Evolutionary conservation across 2,329 filamentous ascomycete genomes (phyloP), one percentile per base, ranked within the genome.

Genomic region (Hawksworthiomyces lignivorus): DNA sequence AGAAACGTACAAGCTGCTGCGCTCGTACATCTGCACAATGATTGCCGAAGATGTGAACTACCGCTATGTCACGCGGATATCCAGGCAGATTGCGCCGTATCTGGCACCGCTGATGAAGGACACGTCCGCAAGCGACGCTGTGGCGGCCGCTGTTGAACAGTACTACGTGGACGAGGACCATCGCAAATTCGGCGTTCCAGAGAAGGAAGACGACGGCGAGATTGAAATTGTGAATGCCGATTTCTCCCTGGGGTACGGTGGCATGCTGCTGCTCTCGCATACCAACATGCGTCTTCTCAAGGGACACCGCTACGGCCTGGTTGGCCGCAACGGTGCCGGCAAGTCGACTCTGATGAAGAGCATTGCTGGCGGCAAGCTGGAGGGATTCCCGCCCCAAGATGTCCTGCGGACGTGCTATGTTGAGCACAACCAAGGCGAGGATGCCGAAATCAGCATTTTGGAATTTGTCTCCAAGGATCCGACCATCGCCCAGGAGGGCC

Each of bases 311-410:
- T 98, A 98, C 60, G 92, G 92, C 62, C 84, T 98, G 15, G 96
- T 90, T 57, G 92, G 92, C 56, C 85, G 90, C 55, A 98, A 98
- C 62, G 92, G 92, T 69, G 88, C 89, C 44, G 92, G 92, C 59
- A 98, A 98, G 70, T 97, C 92, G n/a, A 98, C 92, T 1, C 76
- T 98, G 45, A 97, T 98, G 92, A 86, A 87, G 60, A 88, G 85
- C 61, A 98, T 98, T 56, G 86, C 92, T 38, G 84, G 84, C 46
- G 90, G 89, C 58, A 98, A 98, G 73, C 76, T 98, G 4, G 92
- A 98, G 64, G 92, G 92, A 8, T 98, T 98, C 69, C 92, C 92
- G 28, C 73, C 87, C 14, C 88, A 92, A 60, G 88, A 96, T 51
- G 83, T 89, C 46, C 80, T 98, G 55, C 84, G 87, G 55, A 97